A percentile compares a stretch with the other conserved stretches of the same genome.
Conservation (phyloP, 2,329 filamentous ascomycete species). For the Alternaria panax region DNA sequence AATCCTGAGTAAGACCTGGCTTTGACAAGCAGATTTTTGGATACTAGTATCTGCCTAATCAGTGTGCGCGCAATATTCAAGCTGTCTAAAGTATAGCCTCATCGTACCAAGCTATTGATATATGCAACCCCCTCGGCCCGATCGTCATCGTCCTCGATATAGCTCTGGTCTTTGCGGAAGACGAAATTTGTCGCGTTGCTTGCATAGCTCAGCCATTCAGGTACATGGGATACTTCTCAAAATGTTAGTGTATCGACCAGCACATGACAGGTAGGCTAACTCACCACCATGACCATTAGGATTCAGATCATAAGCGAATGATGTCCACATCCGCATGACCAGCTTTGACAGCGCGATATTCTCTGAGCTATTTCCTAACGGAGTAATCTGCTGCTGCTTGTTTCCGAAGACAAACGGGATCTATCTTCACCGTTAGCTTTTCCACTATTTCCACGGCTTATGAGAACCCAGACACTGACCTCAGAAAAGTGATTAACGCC, state of each 20-base stretch:
- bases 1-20: too few species aligned
- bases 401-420: constrained; percentile 45
- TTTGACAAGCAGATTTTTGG: too few species aligned
- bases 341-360: constrained; percentile 32
- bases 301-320: constrained; percentile 39
- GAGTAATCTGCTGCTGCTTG: constrained; percentile 35
- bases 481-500: constrained; percentile 43
- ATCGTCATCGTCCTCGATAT: constrained; percentile 35
- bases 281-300: constrained; percentile 39
- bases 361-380: constrained; percentile 32
- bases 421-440: constrained; percentile 16
- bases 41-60: too few species aligned
- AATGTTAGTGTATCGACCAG: background rate
- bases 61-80: background rate
- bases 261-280: background rate
- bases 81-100: background rate
- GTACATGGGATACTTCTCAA: constrained; percentile 18
- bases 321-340: constrained; percentile 43
- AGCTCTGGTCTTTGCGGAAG: constrained; percentile 36
- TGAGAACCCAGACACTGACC: constrained; percentile 7
- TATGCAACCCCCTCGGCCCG: constrained; percentile 30
- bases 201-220: constrained; percentile 31
- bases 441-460: rapidly evolving
- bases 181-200: constrained; percentile 35
- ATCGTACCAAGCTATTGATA: constrained; percentile 36